Conservation (phyloP, 768 basidiomycete species). For the Lepiota brunneoincarnata region DNA sequence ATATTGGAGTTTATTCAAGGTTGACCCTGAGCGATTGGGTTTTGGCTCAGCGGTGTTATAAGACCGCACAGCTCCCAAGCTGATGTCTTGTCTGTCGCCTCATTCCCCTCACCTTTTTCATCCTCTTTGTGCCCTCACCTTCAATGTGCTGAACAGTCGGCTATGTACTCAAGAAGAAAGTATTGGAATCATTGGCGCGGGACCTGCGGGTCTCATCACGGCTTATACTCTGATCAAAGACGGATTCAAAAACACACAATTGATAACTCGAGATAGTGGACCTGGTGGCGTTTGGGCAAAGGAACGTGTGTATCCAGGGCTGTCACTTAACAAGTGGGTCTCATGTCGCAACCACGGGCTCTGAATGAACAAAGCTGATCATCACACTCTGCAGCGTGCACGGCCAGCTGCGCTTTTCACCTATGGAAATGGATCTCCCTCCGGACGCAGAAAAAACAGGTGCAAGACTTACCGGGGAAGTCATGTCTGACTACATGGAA, state of each 20-base stretch:
- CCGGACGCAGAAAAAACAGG: slow-evolving; percentile 21
- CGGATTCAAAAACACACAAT: slow-evolving; percentile 44
- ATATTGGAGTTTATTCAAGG: no score
- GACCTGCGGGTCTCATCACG: slow-evolving; percentile 51
- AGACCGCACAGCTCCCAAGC: no score
- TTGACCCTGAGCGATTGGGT: no score
- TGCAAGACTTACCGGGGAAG: slow-evolving; percentile 42
- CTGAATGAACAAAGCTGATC: background rate
- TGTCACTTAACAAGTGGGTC: slow-evolving; percentile 51
- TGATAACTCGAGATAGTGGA: slow-evolving; percentile 44
- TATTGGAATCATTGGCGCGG: slow-evolving; percentile 43
- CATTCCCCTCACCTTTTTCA: no score
- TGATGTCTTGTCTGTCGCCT: no score
- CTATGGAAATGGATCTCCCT: slow-evolving; percentile 42
- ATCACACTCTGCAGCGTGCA: slow-evolving; percentile 36
- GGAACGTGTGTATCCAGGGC: slow-evolving; percentile 44
- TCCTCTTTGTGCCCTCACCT: no score
- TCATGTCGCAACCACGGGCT: background rate
- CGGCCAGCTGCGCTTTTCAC: slow-evolving; percentile 52
- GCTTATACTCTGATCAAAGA: slow-evolving; percentile 49
- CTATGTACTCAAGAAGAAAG: background rate
- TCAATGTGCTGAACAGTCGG: no score
- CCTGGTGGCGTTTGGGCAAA: slow-evolving; percentile 52
- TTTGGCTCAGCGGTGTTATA: no score
- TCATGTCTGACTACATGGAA: slow-evolving; percentile 47